Percentiles rank a stretch among this genome's conserved stretches.
phyloP scores from a whole-genome alignment of 306 rosid species.

The Coriaria nepalensis region DNA sequence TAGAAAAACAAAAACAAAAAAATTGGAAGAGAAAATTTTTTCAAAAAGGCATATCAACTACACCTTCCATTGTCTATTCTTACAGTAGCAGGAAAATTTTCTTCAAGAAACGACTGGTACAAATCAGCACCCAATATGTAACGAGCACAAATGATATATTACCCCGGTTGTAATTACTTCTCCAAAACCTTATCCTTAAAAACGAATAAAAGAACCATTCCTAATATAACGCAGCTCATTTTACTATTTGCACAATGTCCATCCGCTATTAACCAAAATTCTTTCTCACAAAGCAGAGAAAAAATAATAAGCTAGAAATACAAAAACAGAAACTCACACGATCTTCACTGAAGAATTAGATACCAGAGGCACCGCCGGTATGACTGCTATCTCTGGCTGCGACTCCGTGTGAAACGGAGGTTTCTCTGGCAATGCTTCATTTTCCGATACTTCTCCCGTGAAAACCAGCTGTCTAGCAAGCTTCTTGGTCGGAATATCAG shows the following conservation, averaged over 20 bases:
- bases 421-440: constrained; percentile 26
- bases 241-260: neutral
- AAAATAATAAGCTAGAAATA: constrained; percentile 2
- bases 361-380: constrained; percentile 32
- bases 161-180: neutral
- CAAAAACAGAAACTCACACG: constrained; percentile 43
- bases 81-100: no score
- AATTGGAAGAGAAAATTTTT: no score
- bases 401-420: constrained; percentile 25
- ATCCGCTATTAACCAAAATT: neutral
- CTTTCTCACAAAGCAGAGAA: constrained; percentile 1
- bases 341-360: constrained; percentile 39
- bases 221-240: neutral
- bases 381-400: constrained; percentile 16
- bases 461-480: constrained; percentile 95
- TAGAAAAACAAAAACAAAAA: no score
- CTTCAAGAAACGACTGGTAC: no score
- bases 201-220: constrained; percentile 1
- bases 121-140: no score
- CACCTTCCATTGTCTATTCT: no score
- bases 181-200: constrained; percentile 5
- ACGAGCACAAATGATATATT: no score
- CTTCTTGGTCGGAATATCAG: constrained; percentile 73
- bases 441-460: constrained; percentile 38
- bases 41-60: no score